phyloP scores from a whole-genome alignment of 2,329 filamentous ascomycete genomes.

The Amauroascus verrucosus region DNA sequence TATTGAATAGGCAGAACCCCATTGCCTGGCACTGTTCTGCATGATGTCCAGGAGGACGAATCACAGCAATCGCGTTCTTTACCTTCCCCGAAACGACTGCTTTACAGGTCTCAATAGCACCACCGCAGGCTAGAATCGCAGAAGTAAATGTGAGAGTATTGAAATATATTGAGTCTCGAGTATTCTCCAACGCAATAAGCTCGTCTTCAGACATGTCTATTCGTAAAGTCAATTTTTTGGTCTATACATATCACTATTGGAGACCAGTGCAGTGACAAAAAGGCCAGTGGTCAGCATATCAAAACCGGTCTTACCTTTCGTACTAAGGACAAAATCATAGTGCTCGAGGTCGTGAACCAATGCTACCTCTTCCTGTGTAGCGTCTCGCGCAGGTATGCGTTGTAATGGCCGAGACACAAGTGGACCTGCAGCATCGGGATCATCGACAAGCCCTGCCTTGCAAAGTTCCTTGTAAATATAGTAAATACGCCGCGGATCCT shows the following conservation, averaged over 20 bases:
- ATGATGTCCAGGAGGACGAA: slow-evolving; percentile 89
- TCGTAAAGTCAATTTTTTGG: not conserved
- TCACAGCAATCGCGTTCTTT: slow-evolving; percentile 92
- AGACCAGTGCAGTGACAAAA: not conserved
- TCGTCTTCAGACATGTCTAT: slow-evolving; percentile 46
- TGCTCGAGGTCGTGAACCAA: slow-evolving; percentile 69
- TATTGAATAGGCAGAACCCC: slow-evolving; percentile 97
- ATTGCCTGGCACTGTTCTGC: slow-evolving; percentile 77
- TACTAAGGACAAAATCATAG: slow-evolving; percentile 62
- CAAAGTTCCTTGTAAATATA: slow-evolving; percentile 87
- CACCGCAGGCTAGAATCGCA: slow-evolving; percentile 74
- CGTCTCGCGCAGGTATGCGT: slow-evolving; percentile 67
- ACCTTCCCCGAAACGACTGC: slow-evolving; percentile 74
- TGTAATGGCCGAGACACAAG: slow-evolving; percentile 46
- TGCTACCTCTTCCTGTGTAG: slow-evolving; percentile 68
- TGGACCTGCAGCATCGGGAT: slow-evolving; percentile 42
- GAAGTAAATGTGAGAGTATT: slow-evolving; percentile 72
- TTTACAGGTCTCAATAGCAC: slow-evolving; percentile 90
- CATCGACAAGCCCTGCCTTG: slow-evolving; percentile 64
- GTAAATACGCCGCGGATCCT: slow-evolving; percentile 85
- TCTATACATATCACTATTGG: not conserved
- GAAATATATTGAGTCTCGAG: slow-evolving; percentile 70
- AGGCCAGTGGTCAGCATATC: not conserved
- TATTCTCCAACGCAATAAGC: slow-evolving; percentile 58
- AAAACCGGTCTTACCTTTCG: slow-evolving; percentile 33